phyloP scores from a whole-genome alignment of 805 yeast species.

The Scheffersomyces amazonensis region DNA sequence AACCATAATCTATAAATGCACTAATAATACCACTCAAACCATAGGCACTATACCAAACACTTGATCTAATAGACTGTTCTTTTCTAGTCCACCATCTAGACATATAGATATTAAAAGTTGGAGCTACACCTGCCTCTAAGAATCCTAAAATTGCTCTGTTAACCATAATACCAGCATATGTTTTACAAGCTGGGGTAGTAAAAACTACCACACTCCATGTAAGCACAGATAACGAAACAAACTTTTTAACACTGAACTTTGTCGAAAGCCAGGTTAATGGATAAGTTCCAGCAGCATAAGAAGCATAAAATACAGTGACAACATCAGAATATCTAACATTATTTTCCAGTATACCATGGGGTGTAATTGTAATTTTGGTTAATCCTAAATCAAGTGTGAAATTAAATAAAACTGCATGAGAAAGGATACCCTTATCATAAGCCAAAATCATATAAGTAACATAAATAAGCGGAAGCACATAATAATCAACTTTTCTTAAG shows the following conservation, averaged over 20 bases:
- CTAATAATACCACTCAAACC: neutral
- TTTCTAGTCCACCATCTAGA: neutral
- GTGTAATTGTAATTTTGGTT: neutral
- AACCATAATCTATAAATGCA: neutral
- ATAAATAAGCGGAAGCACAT: neutral
- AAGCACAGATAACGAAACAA: neutral
- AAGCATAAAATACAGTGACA: neutral
- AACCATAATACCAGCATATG: neutral
- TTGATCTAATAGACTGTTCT: neutral
- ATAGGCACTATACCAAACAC: neutral
- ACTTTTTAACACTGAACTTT: neutral
- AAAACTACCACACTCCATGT: neutral
- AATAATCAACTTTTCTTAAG: neutral
- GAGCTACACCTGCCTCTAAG: neutral
- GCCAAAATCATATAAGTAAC: neutral
- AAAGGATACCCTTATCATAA: neutral
- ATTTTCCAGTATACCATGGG: neutral
- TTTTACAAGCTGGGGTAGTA: neutral
- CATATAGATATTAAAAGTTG: neutral
- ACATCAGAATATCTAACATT: neutral
- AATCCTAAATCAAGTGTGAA: neutral
- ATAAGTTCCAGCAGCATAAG: neutral
- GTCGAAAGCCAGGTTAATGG: neutral
- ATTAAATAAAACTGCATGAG: neutral
- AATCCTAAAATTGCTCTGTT: neutral